These are phyloP conservation scores for Erythrophleum ivorense DNA, from an alignment of 331 rosid species.

Conservation along the genomic window DNA sequence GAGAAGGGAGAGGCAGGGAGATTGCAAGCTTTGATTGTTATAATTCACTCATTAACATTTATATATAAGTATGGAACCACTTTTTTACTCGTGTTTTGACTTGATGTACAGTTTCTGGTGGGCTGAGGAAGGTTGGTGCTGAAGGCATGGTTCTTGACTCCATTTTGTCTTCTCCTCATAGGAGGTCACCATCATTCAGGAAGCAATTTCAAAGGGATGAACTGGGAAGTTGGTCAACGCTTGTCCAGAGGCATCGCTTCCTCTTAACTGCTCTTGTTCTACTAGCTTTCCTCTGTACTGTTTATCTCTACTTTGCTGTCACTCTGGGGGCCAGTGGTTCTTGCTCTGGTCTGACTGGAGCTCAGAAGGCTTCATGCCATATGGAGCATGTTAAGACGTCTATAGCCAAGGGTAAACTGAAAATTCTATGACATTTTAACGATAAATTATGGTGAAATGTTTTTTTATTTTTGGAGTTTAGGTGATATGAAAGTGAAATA, in stretches of 20 bases:
- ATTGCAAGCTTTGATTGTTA: background rate
- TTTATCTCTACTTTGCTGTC: conserved; percentile 86
- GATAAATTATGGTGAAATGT: conserved; percentile 9
- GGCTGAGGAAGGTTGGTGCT: conserved; percentile 45
- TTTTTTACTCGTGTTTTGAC: background rate
- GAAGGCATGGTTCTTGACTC: conserved; percentile 80
- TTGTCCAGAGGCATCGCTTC: conserved; percentile 70
- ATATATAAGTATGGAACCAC: background rate
- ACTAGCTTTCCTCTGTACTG: conserved; percentile 69
- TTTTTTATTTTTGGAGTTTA: conserved; percentile 28
- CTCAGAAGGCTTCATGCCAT: conserved; percentile 66
- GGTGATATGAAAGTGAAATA: conserved; percentile 38
- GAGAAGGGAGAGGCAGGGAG: too few species aligned
- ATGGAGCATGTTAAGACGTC: conserved; percentile 65
- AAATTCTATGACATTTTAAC: conserved; percentile 42
- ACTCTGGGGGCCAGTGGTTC: conserved; percentile 54
- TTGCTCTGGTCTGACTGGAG: conserved; percentile 69
- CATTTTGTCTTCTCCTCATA: conserved; percentile 78
- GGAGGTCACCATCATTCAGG: conserved; percentile 70
- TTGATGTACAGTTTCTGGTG: conserved; percentile 46
- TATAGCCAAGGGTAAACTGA: conserved; percentile 60
- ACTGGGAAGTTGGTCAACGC: conserved; percentile 74
- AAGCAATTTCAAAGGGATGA: conserved; percentile 67
- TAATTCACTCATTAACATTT: conserved; percentile 11
- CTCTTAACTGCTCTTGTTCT: conserved; percentile 69